Base-by-base conservation (phyloP, 2,329 filamentous ascomycete species). In the Leptographium flavum region DNA sequence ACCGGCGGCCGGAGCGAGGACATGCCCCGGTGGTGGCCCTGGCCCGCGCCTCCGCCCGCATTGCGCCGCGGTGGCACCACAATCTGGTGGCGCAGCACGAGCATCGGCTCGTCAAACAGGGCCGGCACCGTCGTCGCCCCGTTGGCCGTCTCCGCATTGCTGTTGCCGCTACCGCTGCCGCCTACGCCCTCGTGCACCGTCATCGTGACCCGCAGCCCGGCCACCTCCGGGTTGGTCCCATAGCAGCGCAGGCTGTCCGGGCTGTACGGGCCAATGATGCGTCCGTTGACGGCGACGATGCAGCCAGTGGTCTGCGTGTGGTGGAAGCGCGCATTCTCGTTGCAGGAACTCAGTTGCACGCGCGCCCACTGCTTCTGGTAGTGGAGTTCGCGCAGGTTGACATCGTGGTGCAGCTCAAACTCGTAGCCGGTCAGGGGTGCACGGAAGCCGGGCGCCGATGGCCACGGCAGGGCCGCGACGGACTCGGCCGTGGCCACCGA, bases 241-340 rank as follows among this genome's bases (percentile, higher is more conserved):
- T 49, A 53, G 40, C 50, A 50, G 15, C 39, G 19, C 17, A 53
- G 44, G 32, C 51, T 53, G 2, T 48, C 47, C 2, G 50, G 41
- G 13, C 33, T 42, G 47, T 53, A 52, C 5, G 28, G 21, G 2
- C 45, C 50, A 13, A 52, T 27, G 25, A 53, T 45, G 19, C 23
- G n/a, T 0, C 51, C 51, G 42, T 53, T 53, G 36, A 52, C 40
- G 17, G 51, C 51, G 11, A 43, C 47, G 5, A 53, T 45, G 37
- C 50, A 52, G 5, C 45, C 51, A 17, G 51, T 53, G 15, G 51
- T 53, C 45, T 53, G 51, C 25, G 51, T 53, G 44, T 45, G 47
- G 19, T 47, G 45, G 36, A 47, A 53, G 1, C 48, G 47, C 25
- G 47, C 47, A 44, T 52, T 53, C 39, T 53, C 51, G 17, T 52